Evolutionary conservation across 257 asterid species (phyloP), one percentile per base, ranked within the genome.

Genomic region (Penstemon newberryi): DNA sequence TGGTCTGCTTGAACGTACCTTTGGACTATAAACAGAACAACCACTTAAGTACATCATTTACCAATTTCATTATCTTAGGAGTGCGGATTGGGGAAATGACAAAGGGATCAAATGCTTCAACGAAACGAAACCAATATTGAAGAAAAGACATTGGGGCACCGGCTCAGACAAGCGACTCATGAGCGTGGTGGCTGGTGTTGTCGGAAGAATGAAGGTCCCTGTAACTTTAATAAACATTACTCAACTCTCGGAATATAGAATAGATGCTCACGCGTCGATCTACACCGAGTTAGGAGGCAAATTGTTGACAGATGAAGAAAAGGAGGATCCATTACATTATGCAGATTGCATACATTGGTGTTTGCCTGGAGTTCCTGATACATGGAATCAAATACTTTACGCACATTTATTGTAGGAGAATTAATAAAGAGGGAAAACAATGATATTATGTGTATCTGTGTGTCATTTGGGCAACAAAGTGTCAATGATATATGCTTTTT

Each of bases 331-430:
- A 0, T 49, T 79, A 47, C 86, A 83, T 46, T 76, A 56, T 75
- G 95, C 96, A 18, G 98, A 92, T 74, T 92, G 98, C 72, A 81
- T 92, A 78, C 96, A 92, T 58, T 92, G 96, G 96, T 92, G 96
- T 69, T 66, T 92, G 80, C 96, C 98, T 0, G 96, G 96, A 56
- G 85, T 89, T 74, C 98, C 96, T 8, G 98, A 92, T 72, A 85
- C 96, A 0, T 92, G 96, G 95, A 92, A 92, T 77, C 90, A 79
- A 63, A 83, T 92, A 53, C 73, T 92, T 66, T 83, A 69, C 15
- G 86, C 96, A 13, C 87, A 86, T 78, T 81, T 89, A 78, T 80
- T 86, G 80, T 69, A 15, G 36, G 49, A 43, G 4, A 43, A 15
- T 10, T 7, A 44, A 13, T 18, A 18, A 42, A 7, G 18, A 15